Percentiles rank a stretch among this genome's conserved stretches.
Evolutionary conservation across 768 basidiomycete genomes (phyloP).

Genomic region (Phanerochaete sordida): DNA sequence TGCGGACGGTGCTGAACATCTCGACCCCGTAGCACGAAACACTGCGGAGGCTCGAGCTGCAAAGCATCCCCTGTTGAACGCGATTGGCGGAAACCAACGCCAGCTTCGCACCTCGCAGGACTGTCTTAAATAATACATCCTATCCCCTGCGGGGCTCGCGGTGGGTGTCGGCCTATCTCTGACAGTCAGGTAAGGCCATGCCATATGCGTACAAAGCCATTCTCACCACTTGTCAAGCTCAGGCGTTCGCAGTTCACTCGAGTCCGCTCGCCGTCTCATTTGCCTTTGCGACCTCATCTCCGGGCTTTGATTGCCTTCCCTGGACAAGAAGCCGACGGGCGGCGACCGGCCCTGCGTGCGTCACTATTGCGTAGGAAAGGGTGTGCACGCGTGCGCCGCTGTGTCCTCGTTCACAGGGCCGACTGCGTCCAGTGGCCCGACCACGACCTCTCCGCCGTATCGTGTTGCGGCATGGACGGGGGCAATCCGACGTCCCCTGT

Average conservation of each 20-base stretch:
- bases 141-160: not conserved
- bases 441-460: not conserved
- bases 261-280: slow-evolving; percentile 1
- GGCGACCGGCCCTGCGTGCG: not conserved
- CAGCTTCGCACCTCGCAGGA: not conserved
- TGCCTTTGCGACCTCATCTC: not conserved
- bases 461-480: not conserved
- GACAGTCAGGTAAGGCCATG: not conserved
- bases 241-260: not conserved
- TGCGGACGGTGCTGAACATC: too few relatives aligned
- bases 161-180: not conserved
- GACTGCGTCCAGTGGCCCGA: not conserved
- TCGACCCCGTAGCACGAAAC: too few relatives aligned
- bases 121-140: not conserved
- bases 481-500: slow-evolving; percentile 39
- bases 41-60: too few relatives aligned
- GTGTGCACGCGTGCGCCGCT: not conserved
- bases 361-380: not conserved
- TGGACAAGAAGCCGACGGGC: not conserved
- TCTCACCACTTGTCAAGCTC: not conserved
- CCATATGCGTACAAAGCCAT: not conserved
- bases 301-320: not conserved
- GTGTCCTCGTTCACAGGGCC: not conserved
- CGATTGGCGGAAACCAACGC: not conserved
- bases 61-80: not conserved